These are phyloP conservation scores for Melanomma pulvis-pyrius DNA, from an alignment of 495 filamentous ascomycete species.

Conservation along the genomic window DNA sequence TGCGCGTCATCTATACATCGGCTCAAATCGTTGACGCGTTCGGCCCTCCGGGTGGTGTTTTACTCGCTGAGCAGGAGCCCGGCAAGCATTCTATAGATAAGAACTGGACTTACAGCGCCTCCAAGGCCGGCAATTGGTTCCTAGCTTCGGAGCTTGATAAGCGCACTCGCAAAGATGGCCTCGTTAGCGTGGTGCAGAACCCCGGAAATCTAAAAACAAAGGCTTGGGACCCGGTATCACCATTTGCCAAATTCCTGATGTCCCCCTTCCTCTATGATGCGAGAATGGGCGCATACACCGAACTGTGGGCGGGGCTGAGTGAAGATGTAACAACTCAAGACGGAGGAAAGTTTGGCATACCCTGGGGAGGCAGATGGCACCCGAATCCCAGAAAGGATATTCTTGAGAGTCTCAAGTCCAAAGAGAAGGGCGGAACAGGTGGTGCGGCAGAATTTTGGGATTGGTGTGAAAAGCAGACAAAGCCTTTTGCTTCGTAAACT, in stretches of 20 bases:
- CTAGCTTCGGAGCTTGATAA: conserved; percentile 20
- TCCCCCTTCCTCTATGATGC: conserved; percentile 5
- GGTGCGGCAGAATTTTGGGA: conserved; percentile 44
- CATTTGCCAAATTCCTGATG: neutral
- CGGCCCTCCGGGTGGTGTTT: conserved; percentile 31
- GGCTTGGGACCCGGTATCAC: conserved; percentile 8
- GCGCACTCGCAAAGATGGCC: conserved; percentile 21
- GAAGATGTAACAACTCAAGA: conserved; percentile 43
- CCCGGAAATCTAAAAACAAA: conserved; percentile 42
- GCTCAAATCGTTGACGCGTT: conserved; percentile 37
- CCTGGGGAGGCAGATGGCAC: conserved; percentile 46
- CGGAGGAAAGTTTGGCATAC: conserved; percentile 47
- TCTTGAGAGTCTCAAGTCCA: conserved; percentile 37
- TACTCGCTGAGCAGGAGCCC: neutral
- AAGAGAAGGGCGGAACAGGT: conserved; percentile 46
- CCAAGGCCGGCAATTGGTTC: conserved; percentile 28
- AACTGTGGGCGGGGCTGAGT: conserved; percentile 51
- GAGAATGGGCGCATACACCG: conserved; percentile 48
- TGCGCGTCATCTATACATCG: conserved; percentile 47
- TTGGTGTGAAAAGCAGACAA: conserved; percentile 47
- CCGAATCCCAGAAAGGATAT: conserved; percentile 41
- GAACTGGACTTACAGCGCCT: conserved; percentile 3
- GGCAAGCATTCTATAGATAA: neutral
- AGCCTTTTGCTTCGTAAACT: too few relatives aligned
- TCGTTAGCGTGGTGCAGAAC: conserved; percentile 50